Evolutionary conservation across 169 alveolate genomes (phyloP).

Genomic region (Cryptosporidium sp.): DNA sequence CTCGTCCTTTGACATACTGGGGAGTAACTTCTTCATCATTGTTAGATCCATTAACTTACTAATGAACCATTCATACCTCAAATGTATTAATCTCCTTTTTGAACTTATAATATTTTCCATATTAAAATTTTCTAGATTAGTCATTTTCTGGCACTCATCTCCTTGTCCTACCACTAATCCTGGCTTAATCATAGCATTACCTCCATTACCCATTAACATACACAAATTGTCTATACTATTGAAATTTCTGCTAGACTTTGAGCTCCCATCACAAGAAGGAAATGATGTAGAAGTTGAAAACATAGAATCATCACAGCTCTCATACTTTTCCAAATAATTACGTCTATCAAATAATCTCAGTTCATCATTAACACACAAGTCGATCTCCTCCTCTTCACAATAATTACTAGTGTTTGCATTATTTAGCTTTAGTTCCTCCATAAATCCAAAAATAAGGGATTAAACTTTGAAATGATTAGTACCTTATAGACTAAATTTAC

Average conservation of each 20-base stretch:
- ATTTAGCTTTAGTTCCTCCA: slow-evolving; percentile 20
- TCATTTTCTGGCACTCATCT: slow-evolving; percentile 5
- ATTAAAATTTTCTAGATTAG: neutral
- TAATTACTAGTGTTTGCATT: neutral
- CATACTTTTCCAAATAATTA: neutral
- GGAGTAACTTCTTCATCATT: slow-evolving; percentile 29
- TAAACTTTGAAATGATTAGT: neutral
- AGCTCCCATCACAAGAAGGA: slow-evolving; percentile 33
- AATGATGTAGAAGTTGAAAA: neutral
- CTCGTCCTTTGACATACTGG: slow-evolving; percentile 33
- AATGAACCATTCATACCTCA: slow-evolving; percentile 15
- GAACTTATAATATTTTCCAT: neutral
- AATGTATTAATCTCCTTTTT: neutral
- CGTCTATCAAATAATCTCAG: slow-evolving; percentile 12
- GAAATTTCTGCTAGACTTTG: slow-evolving; percentile 19
- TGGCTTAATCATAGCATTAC: neutral
- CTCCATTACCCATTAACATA: slow-evolving; percentile 2
- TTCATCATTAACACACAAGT: slow-evolving; percentile 8
- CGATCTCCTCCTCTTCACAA: slow-evolving; percentile 54
- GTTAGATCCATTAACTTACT: neutral
- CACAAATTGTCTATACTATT: slow-evolving; percentile 23
- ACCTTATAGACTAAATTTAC: neutral
- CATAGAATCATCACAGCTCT: neutral
- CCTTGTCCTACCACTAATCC: neutral
- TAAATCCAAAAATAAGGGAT: neutral